Evolutionary conservation across 139 green algal genomes (phyloP).

Genomic region (Coelastrella sp.): DNA sequence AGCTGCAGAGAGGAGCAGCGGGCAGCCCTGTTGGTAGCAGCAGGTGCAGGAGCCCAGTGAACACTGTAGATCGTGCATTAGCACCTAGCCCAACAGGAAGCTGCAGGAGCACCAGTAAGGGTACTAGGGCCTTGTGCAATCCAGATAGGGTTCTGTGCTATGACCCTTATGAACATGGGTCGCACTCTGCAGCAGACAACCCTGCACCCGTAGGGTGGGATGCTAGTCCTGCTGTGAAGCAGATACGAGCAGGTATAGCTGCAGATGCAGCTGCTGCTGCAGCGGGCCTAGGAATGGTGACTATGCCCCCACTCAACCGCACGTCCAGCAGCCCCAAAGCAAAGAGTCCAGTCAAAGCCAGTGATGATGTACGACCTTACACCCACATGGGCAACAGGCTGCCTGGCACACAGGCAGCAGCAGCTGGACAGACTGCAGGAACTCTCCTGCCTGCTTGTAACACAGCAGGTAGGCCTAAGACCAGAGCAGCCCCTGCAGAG

Average conservation of each 20-base stretch:
- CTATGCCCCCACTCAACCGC: neutral
- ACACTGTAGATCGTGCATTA: neutral
- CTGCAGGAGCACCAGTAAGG: neutral
- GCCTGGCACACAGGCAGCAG: neutral
- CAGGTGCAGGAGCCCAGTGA: neutral
- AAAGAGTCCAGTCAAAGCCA: neutral
- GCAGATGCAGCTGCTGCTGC: slow-evolving; percentile 1
- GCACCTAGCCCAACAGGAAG: neutral
- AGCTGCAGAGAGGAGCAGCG: neutral
- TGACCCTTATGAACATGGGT: neutral
- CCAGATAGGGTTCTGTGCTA: neutral
- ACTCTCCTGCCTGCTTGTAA: neutral
- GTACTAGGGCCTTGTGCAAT: neutral
- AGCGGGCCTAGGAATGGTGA: neutral
- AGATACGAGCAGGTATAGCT: neutral
- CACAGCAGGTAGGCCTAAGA: no score
- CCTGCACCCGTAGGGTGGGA: neutral
- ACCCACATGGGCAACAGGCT: neutral
- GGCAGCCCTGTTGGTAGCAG: neutral
- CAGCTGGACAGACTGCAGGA: neutral
- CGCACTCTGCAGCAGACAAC: neutral
- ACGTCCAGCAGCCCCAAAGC: no score
- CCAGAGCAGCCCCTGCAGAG: no score
- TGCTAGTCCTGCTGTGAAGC: neutral
- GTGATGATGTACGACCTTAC: neutral